Percentiles rank a stretch among this genome's conserved stretches.
Evolutionary conservation across 1,284 basidiomycete genomes (phyloP).

Genomic region (Sanghuangporus baumii): DNA sequence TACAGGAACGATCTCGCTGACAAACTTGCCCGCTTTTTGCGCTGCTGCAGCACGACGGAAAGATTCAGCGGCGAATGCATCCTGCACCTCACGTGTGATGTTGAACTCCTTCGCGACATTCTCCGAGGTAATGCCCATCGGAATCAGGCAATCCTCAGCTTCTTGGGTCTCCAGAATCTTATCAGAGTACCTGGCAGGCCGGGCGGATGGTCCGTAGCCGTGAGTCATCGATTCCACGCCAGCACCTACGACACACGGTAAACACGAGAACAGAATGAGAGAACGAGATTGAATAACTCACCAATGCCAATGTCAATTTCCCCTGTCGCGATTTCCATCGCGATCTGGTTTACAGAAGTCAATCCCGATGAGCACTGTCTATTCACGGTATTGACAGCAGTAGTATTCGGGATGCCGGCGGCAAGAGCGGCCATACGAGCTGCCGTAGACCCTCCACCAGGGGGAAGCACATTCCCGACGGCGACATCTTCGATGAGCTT

Average conservation of each 20-base stretch:
- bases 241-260: constrained; percentile 50
- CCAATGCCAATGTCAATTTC: constrained; percentile 94
- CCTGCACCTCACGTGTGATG: constrained; percentile 73
- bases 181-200: constrained; percentile 76
- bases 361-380: constrained; percentile 94
- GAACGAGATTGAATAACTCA: constrained; percentile 30
- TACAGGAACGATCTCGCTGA: constrained; percentile 86
- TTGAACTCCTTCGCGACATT: constrained; percentile 83
- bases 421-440: constrained; percentile 95
- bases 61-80: constrained; percentile 82
- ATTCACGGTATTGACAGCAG: constrained; percentile 86
- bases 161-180: constrained; percentile 74
- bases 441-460: constrained; percentile 83
- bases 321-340: constrained; percentile 79
- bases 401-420: constrained; percentile 85
- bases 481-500: constrained; percentile 83
- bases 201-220: constrained; percentile 70
- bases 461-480: constrained; percentile 92
- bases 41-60: constrained; percentile 86
- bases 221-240: constrained; percentile 96
- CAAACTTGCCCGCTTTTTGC: constrained; percentile 89
- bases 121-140: constrained; percentile 97
- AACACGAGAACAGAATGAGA: neutral
- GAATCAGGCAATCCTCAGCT: constrained; percentile 88
- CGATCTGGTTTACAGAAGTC: constrained; percentile 85